Evolutionary conservation across 805 yeast genomes (phyloP), one percentile per base, ranked within the genome.

Genomic region (Hanseniaspora pseudoguilliermondii): DNA sequence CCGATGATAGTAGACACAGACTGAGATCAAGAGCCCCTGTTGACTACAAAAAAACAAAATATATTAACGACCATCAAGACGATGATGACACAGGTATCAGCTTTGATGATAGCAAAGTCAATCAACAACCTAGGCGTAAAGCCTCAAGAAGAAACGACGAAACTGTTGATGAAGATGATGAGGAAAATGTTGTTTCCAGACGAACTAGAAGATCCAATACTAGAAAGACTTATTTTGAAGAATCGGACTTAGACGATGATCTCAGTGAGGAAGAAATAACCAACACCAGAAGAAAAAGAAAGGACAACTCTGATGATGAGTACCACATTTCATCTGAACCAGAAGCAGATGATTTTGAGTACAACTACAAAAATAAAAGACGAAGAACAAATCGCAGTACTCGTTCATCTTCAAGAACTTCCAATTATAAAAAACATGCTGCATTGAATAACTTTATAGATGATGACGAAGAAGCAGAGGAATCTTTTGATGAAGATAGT

Each of bases 1-100:
- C 44, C 20, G 56, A 54, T 21, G 57, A 58, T 34, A 54, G 46
- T 21, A 56, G 47, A 7, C 51, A 32, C 58, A 72, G 79, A 15
- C 76, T 79, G 18, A 69, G 82, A 57, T 71, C 73, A 11, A 79
- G 80, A 11, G 81, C 75, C 61, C 66, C 66, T 5, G 57, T 62
- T 16, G 66, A 64, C 29, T 53, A 53, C 23, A 55, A 20, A 41
- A 60, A 39, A 41, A 59, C 35, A 47, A 61, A 34, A 29, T 34
- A 39, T 52, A 58, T 54, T n/a, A 58, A 27, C 20, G 59, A 51
- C 15, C 55, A 56, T 35, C 53, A 51, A 20, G 62, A 60, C 18
- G 59, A 57, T 20, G 59, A 56, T 3, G 57, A 57, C 10, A 47
- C 39, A 16, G 32, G 32, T 21, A 36, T 39, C 10, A 18, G 23